Percentiles rank a stretch among this genome's conserved stretches.
These are phyloP conservation scores for Elongisporangium anandrum DNA, from an alignment of 352 stramenopile species.

Conservation along the genomic window DNA sequence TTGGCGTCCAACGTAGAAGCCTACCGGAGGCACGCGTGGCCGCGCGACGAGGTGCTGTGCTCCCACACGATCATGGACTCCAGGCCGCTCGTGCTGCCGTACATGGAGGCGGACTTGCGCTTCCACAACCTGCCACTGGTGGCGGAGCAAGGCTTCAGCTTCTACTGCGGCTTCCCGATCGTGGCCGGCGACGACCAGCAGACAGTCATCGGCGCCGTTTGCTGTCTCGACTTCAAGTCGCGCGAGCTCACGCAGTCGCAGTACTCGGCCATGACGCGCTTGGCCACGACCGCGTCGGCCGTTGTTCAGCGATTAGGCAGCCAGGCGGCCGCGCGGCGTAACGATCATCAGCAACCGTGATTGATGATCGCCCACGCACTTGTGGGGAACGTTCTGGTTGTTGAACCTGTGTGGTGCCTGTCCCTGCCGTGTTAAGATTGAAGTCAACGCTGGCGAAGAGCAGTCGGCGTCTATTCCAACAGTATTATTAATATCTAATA, in stretches of 20 bases:
- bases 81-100: constrained; percentile 53
- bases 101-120: constrained; percentile 57
- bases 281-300: constrained; percentile 12
- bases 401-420: too few species aligned
- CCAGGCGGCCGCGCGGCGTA: too few species aligned
- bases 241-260: constrained; percentile 24
- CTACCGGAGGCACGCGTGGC: constrained; percentile 11
- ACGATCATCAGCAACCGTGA: too few species aligned
- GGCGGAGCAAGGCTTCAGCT: constrained; percentile 36
- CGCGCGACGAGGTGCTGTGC: constrained; percentile 58
- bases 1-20: constrained; percentile 27
- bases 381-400: too few species aligned
- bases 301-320: too few species aligned
- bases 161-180: constrained; percentile 77
- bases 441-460: too few species aligned
- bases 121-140: constrained; percentile 37
- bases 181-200: constrained; percentile 19
- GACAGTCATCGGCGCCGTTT: constrained; percentile 21
- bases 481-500: too few species aligned
- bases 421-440: too few species aligned
- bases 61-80: constrained; percentile 59
- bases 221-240: constrained; percentile 15
- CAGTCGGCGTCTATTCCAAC: too few species aligned
- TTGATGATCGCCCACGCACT: too few species aligned
- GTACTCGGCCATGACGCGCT: constrained; percentile 20